phyloP scores from a whole-genome alignment of 495 filamentous ascomycete species.

The Xylaria cubensis region DNA sequence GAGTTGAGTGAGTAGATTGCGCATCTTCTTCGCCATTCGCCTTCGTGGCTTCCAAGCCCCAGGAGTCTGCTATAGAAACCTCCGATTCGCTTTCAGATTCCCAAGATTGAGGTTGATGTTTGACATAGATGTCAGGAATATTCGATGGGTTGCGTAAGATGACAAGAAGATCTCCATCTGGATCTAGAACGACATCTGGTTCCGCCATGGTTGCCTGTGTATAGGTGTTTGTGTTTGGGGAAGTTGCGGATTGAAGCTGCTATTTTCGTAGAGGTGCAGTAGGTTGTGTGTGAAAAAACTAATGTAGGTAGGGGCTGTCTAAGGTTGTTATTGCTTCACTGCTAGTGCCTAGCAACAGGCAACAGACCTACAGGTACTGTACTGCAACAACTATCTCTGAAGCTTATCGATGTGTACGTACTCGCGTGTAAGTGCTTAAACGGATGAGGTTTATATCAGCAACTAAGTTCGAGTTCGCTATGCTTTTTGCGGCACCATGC shows the following conservation, averaged over 20 bases:
- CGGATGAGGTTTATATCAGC: background rate
- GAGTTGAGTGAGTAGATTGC: too few relatives aligned
- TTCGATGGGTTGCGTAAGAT: background rate
- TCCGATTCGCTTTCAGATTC: too few relatives aligned
- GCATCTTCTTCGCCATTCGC: too few relatives aligned
- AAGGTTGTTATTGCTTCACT: background rate
- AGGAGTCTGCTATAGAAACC: too few relatives aligned
- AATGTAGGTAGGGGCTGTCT: too few relatives aligned
- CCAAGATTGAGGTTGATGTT: too few relatives aligned
- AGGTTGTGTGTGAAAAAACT: background rate
- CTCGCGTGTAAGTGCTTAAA: background rate
- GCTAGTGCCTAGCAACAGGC: background rate
- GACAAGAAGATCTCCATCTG: constrained; percentile 7
- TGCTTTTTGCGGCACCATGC: background rate
- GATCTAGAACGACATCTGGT: background rate
- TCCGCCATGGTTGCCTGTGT: background rate
- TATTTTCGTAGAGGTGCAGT: background rate
- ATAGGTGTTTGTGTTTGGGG: background rate
- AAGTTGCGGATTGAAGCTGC: background rate
- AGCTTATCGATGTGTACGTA: background rate
- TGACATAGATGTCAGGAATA: too few relatives aligned
- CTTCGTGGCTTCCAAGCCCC: too few relatives aligned
- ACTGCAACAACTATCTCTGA: background rate
- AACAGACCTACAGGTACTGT: background rate
- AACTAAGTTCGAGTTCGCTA: background rate